phyloP scores from a whole-genome alignment of 768 basidiomycete species.

The Suillus americanus region DNA sequence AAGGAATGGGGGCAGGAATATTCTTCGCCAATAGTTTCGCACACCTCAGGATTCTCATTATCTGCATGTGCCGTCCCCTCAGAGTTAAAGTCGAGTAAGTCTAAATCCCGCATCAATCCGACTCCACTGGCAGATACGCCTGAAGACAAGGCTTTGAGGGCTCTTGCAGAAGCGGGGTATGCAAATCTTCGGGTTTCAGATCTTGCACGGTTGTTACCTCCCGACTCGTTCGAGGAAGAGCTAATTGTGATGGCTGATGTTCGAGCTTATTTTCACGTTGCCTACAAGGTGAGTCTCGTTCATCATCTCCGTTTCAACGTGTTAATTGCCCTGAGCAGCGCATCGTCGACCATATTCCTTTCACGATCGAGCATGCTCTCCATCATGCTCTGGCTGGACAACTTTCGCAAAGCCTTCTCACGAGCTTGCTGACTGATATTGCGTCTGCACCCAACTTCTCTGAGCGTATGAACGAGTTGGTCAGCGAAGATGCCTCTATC shows the following conservation, averaged over 20 bases:
- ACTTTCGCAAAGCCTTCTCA: slow-evolving; percentile 37
- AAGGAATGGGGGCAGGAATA: not conserved
- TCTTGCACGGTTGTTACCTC: slow-evolving; percentile 25
- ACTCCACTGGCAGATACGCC: not conserved
- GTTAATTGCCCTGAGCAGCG: slow-evolving; percentile 36
- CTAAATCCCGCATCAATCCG: not conserved
- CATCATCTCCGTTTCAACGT: not conserved
- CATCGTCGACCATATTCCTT: slow-evolving; percentile 53
- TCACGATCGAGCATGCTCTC: slow-evolving; percentile 46
- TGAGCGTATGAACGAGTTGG: slow-evolving; percentile 38
- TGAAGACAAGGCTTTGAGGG: slow-evolving; percentile 17
- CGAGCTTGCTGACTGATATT: slow-evolving; percentile 28
- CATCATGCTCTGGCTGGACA: slow-evolving; percentile 37
- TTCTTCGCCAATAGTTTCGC: not conserved
- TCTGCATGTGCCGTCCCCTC: not conserved
- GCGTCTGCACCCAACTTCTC: slow-evolving; percentile 12
- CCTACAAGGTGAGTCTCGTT: slow-evolving; percentile 43
- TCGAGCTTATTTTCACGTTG: slow-evolving; percentile 54
- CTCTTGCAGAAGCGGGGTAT: slow-evolving; percentile 34
- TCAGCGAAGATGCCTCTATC: slow-evolving; percentile 46
- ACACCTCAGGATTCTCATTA: not conserved
- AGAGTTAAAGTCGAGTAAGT: not conserved
- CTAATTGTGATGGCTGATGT: slow-evolving; percentile 54
- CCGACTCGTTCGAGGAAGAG: slow-evolving; percentile 40
- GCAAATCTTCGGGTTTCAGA: slow-evolving; percentile 18